phyloP scores from a whole-genome alignment of 1,139 yeast species.

The Kodamaea arcana region DNA sequence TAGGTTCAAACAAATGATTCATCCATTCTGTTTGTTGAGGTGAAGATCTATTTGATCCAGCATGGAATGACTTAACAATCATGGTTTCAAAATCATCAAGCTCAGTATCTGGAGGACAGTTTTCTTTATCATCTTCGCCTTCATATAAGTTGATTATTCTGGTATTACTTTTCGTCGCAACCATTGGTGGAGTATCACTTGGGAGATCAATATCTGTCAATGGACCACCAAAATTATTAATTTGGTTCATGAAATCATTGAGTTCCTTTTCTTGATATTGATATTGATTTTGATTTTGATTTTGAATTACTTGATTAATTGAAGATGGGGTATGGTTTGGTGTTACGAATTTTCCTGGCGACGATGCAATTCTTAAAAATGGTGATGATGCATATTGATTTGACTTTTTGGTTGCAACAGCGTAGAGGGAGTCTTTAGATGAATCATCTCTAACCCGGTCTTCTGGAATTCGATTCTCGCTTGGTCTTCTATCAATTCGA shows the following conservation, averaged over 20 bases:
- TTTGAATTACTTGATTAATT: conserved; percentile 16
- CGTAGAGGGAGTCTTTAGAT: conserved; percentile 20
- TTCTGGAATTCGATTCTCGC: too few species aligned
- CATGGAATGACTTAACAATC: conserved; percentile 35
- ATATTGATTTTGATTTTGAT: conserved; percentile 7
- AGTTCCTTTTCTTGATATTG: conserved; percentile 26
- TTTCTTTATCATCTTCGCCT: conserved; percentile 41
- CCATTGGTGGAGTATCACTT: conserved; percentile 45
- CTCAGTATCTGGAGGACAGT: conserved; percentile 35
- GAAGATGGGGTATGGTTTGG: conserved; percentile 18
- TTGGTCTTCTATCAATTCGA: conserved; percentile 18
- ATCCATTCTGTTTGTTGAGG: conserved; percentile 35
- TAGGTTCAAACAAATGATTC: conserved; percentile 38
- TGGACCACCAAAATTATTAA: conserved; percentile 50
- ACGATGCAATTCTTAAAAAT: background rate
- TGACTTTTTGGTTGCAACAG: conserved; percentile 32
- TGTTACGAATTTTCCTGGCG: conserved; percentile 21
- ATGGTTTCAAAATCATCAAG: conserved; percentile 36
- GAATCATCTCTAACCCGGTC: conserved; percentile 37
- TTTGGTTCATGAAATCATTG: conserved; percentile 46
- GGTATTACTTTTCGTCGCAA: conserved; percentile 47
- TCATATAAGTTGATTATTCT: conserved; percentile 40
- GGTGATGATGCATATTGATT: conserved; percentile 8
- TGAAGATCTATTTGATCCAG: conserved; percentile 27
- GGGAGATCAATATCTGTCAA: conserved; percentile 52